Conservation (phyloP, 495 filamentous ascomycete genomes). For the Podospora pseudocomata region DNA sequence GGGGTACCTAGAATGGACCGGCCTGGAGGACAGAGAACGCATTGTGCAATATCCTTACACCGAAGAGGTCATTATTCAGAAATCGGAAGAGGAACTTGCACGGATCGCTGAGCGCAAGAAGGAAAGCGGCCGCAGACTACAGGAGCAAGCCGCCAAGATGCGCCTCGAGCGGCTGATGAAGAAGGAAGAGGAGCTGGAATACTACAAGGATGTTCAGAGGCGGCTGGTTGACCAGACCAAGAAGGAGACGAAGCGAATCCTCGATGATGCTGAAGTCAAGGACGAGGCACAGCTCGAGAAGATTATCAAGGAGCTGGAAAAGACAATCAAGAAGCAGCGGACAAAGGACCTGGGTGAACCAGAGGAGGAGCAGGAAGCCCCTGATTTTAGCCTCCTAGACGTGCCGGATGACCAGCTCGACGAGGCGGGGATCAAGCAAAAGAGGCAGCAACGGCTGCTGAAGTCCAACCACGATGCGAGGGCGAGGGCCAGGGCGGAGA, state of each 20-base stretch:
- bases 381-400: constrained; percentile 83
- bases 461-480: constrained; percentile 93
- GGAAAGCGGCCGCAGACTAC: constrained; percentile 83
- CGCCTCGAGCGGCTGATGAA: constrained; percentile 87
- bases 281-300: constrained; percentile 80
- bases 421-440: constrained; percentile 83
- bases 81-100: constrained; percentile 87
- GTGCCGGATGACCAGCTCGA: constrained; percentile 88
- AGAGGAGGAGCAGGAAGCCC: constrained; percentile 69
- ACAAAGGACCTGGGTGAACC: constrained; percentile 89
- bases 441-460: constrained; percentile 84
- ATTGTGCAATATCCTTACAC: constrained; percentile 91
- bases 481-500: constrained; percentile 88
- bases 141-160: constrained; percentile 97
- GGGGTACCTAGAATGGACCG: constrained; percentile 77
- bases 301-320: constrained; percentile 80
- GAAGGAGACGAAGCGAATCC: constrained; percentile 78
- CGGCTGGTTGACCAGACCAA: constrained; percentile 66
- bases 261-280: constrained; percentile 88
- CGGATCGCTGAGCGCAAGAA: constrained; percentile 85
- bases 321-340: constrained; percentile 77
- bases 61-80: constrained; percentile 81
- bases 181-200: constrained; percentile 93
- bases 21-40: constrained; percentile 80
- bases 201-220: constrained; percentile 76